These are phyloP conservation scores for Podila epigama DNA, from an alignment of 192 early-diverging fungal species.

Conservation along the genomic window DNA sequence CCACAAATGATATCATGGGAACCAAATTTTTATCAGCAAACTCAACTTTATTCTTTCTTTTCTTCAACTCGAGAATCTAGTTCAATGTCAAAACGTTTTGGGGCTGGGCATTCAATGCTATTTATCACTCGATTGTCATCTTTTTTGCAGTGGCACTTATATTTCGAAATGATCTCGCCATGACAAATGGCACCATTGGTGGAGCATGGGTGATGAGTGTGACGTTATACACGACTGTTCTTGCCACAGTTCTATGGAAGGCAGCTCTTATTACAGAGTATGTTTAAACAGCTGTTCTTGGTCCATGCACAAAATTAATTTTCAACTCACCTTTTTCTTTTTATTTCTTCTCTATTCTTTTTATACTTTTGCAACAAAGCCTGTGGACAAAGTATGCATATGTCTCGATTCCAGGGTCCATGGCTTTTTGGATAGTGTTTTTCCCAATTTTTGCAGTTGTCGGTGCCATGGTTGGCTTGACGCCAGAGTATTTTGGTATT, in stretches of 20 bases:
- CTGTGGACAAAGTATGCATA: conserved; percentile 96
- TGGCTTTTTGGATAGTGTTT: conserved; percentile 87
- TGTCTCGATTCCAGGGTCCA: conserved; percentile 89
- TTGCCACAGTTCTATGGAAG: conserved; percentile 90
- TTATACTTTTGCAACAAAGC: conserved; percentile 54
- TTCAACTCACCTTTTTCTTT: not conserved
- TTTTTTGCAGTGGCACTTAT: conserved; percentile 48
- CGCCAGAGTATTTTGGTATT: conserved; percentile 80
- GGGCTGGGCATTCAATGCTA: conserved; percentile 91
- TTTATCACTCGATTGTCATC: conserved; percentile 87
- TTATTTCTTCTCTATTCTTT: not conserved
- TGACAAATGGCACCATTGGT: conserved; percentile 72
- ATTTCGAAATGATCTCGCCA: conserved; percentile 73
- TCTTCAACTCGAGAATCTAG: conserved; percentile 2
- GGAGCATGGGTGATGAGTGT: conserved; percentile 94
- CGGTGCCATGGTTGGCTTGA: conserved; percentile 70
- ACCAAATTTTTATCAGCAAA: conserved; percentile 5
- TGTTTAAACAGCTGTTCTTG: conserved; percentile 3
- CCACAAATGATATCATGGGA: not conserved
- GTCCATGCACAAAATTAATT: not conserved
- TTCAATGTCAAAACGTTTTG: conserved; percentile 93
- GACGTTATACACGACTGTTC: conserved; percentile 87
- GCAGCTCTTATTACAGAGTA: conserved; percentile 88
- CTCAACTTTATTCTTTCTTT: not conserved
- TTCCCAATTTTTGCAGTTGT: conserved; percentile 85